Evolutionary conservation across 768 basidiomycete genomes (phyloP).

Genomic region (Cystobasidium tubakii): DNA sequence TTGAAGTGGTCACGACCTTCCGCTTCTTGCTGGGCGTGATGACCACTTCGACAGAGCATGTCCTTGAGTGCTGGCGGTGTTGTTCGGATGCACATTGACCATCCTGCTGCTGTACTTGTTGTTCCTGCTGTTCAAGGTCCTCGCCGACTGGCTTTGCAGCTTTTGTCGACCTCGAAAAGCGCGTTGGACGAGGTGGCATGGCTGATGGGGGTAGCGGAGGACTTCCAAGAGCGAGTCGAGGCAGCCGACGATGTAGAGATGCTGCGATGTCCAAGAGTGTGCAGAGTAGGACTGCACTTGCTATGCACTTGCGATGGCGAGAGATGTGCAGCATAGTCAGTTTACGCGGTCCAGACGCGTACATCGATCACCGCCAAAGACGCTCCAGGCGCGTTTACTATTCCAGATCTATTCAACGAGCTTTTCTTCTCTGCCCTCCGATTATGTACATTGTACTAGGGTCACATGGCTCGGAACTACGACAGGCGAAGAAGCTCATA

Average conservation of each 20-base stretch:
- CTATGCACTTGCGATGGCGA: too few relatives aligned
- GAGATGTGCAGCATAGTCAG: too few relatives aligned
- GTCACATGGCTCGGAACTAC: too few relatives aligned
- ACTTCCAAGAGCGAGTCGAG: too few relatives aligned
- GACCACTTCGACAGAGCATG: conserved; percentile 10
- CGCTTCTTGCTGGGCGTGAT: conserved; percentile 14
- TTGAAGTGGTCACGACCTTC: neutral
- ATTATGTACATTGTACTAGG: too few relatives aligned
- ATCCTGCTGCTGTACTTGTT: neutral
- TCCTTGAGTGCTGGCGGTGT: neutral
- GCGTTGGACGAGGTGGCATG: conserved; percentile 4
- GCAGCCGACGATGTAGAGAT: neutral
- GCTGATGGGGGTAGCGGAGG: neutral
- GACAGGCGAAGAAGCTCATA: neutral
- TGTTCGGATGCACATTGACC: neutral
- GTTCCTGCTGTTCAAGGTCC: neutral
- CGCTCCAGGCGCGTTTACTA: too few relatives aligned
- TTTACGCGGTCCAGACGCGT: too few relatives aligned
- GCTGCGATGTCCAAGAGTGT: too few relatives aligned
- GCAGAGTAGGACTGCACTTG: too few relatives aligned
- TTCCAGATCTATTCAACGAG: too few relatives aligned
- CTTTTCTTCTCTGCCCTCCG: too few relatives aligned
- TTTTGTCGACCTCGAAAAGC: conserved; percentile 28
- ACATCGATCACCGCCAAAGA: too few relatives aligned
- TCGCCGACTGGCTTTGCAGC: conserved; percentile 1